phyloP scores from a whole-genome alignment of 768 basidiomycete species.

The Postia placenta region DNA sequence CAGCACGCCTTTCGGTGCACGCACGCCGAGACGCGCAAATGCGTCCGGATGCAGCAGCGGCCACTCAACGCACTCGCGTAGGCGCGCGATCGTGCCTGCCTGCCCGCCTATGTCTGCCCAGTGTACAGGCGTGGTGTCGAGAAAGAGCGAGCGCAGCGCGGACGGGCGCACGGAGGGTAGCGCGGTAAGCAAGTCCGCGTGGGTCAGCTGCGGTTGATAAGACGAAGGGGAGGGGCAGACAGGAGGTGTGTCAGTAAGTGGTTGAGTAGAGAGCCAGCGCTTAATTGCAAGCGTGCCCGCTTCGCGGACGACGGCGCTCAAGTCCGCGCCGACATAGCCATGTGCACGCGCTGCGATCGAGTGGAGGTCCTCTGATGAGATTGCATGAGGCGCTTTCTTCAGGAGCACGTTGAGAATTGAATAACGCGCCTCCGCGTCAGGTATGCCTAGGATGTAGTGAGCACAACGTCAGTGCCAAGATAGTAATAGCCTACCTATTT shows the following conservation, averaged over 20 bases:
- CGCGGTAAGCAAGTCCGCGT: constrained; percentile 67
- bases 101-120: constrained; percentile 94
- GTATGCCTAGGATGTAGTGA: constrained; percentile 54
- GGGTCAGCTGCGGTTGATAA: constrained; percentile 30
- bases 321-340: constrained; percentile 96
- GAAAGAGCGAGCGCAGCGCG: constrained; percentile 88
- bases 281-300: constrained; percentile 92
- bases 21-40: constrained; percentile 82
- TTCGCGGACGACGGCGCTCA: constrained; percentile 87
- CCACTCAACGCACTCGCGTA: constrained; percentile 94
- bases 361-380: constrained; percentile 55
- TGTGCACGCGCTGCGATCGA: constrained; percentile 75
- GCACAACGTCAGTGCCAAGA: background rate
- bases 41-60: constrained; percentile 82
- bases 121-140: constrained; percentile 76
- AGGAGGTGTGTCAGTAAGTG: constrained; percentile 2
- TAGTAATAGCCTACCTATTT: constrained; percentile 59
- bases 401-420: constrained; percentile 87
- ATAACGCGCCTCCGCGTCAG: constrained; percentile 77
- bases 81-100: constrained; percentile 68
- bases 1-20: constrained; percentile 83
- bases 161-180: constrained; percentile 84
- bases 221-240: constrained; percentile 10
- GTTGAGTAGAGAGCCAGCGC: constrained; percentile 48
- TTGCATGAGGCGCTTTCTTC: constrained; percentile 68